These are phyloP conservation scores for Xylariomycetidae sp. DNA, from an alignment of 2,329 filamentous ascomycete species.

Conservation along the genomic window DNA sequence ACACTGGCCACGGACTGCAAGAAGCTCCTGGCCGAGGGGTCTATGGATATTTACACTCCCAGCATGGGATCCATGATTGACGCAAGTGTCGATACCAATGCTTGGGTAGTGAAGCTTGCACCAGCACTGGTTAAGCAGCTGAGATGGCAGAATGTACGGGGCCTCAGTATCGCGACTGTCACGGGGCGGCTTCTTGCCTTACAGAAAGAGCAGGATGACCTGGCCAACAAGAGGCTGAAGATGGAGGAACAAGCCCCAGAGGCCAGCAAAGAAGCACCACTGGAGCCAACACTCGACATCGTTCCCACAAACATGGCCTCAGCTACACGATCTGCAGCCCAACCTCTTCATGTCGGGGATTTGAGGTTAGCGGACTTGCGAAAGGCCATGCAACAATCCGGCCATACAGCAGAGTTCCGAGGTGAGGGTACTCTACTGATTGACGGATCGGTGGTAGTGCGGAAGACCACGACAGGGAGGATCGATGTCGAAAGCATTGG, in stretches of 20 bases:
- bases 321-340: constrained; percentile 68
- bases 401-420: constrained; percentile 85
- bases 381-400: constrained; percentile 72
- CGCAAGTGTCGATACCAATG: constrained; percentile 94
- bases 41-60: constrained; percentile 76
- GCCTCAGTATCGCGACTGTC: constrained; percentile 85
- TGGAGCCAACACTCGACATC: constrained; percentile 47
- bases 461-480: constrained; percentile 78
- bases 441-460: constrained; percentile 79
- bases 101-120: constrained; percentile 90
- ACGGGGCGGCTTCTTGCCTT: constrained; percentile 59
- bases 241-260: constrained; percentile 28
- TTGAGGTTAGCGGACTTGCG: constrained; percentile 82
- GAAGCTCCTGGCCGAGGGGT: constrained; percentile 52
- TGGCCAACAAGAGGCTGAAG: constrained; percentile 44
- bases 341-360: constrained; percentile 92
- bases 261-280: constrained; percentile 6
- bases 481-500: constrained; percentile 83
- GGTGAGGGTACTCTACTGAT: constrained; percentile 90
- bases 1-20: constrained; percentile 75
- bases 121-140: constrained; percentile 78
- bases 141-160: constrained; percentile 91
- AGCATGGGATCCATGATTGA: constrained; percentile 67
- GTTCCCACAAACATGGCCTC: constrained; percentile 57
- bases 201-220: constrained; percentile 35